Evolutionary conservation across 352 stramenopile species (phyloP), one percentile per base, ranked within the genome.

Genomic region (Aphanomyces stellatus): DNA sequence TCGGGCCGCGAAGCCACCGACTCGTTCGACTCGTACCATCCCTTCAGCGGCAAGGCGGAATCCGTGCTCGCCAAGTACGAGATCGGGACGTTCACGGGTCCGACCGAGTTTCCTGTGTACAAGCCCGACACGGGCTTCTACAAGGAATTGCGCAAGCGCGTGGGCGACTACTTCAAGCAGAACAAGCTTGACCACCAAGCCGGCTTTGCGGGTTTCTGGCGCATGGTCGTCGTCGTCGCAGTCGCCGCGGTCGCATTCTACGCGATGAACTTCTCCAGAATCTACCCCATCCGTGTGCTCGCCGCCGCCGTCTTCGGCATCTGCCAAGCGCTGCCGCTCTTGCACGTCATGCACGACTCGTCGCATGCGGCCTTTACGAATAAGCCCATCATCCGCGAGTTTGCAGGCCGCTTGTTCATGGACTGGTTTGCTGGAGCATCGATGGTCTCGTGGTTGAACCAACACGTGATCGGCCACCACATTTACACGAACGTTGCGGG

Each of bases 401-500:
- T 92, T 35, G 88, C 87, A 35, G 91, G 77, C 55, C 87, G 83
- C 63, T 84, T 81, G 51, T 85, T 76, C 41, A 90, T 97, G 79
- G 90, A 97, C 74, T 96, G 90, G 82, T 92, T 96, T 33, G 83
- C 88, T 19, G 91, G 90, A 31, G 86, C 84, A n/a, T 94, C 78
- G 78, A 97, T 95, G 86, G 76, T 88, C 64, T 97, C 84, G 77
- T 98, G 90, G 93, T 85, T 97, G 35, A 95, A 97, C 72, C 94
- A 98, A 77, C 94, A 98, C 80, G 92, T 97, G 5, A 91, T 98
- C 65, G 94, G 90, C 53, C 94, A 98, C 77, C 94, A 98, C 79
- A 93, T 93, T 65, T 97, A 96, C 81, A 98, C 94, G 41, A 98
- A 98, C 76, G 87, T 98, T 13, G 77, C 91, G 11, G 87, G 91